Base-by-base conservation (phyloP, 1,139 yeast genomes). In the Protomyces inundatus region DNA sequence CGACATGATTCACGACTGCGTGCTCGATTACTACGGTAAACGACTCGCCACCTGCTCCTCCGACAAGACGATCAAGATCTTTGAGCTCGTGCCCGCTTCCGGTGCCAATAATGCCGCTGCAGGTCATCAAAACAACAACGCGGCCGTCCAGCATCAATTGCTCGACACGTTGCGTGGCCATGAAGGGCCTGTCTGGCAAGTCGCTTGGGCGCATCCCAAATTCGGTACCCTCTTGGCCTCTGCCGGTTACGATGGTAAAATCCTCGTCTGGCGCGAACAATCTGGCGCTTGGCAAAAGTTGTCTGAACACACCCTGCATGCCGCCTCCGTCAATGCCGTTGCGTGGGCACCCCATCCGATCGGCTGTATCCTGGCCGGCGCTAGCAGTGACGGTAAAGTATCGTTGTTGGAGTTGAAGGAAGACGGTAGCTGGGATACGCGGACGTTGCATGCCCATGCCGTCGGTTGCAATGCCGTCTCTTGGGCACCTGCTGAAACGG, bases 121-220 rank as follows among this genome's bases (percentile, higher is more conserved):
- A 9, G 39, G 39, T 9, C 39, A 36, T 9, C 30, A 10, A 2
- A 14, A 16, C 4, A 16, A 23, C 23, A 23, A 40, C 52, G 45
- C 40, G 35, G 23, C 16, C 12, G 64, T 42, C 33, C 30, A 54
- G n/a, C 63, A 58, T 14, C 45, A 54, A 6, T 54, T 57, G 34
- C 40, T 62, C 34, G 57, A 40, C 35, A 54, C 40, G 10, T 46
- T 34, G 46, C 61, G 56, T 46, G 72, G 78, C 37, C 99, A 93
- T 75, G 97, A 90, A 69, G 98, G 98, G 32, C 98, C 98, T 9
- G 97, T 95, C 58, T 95, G 99, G 98, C 97, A 93, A 77, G 95
- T 91, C 40, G 84, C 91, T 61, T 93, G 98, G 99, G 98, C 98
- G 1, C 98, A 95, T 74, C 98, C 99, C 52, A 93, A 93, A 75